Evolutionary conservation across 2,329 filamentous ascomycete species (phyloP), one percentile per base, ranked within the genome.

Genomic region (Diaporthe ampelina): DNA sequence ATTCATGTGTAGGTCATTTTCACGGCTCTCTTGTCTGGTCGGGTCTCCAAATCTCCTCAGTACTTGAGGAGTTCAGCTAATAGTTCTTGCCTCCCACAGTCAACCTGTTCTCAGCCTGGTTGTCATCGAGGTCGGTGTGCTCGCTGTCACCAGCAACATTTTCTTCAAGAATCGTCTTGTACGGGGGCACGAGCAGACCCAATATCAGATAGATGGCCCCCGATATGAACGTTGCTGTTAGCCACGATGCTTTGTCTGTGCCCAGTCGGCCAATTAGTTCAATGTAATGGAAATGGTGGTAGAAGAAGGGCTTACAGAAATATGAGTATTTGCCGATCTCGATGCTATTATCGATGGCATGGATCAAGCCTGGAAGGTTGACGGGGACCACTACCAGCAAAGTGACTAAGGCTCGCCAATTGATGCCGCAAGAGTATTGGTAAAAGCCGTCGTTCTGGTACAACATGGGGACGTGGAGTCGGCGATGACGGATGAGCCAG

Each of bases 221-320:
- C 13, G 72, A 58, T 26, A 71, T 71, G 29, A 74, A 74, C 1
- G 56, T 74, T 35, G 67, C 29, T 48, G 73, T 71, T 15, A 67
- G 35, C 67, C 73, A 74, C 21, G 67, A 74, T 29, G 73, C 67
- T 48, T 43, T 74, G 26, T 74, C 73, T 74, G 19, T 40, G 24
- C n/a, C 13, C 11, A 26, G n/a, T 71, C 24, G 56, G 73, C 21
- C 19, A 67, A 7, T 10, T 52, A 3, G 10, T 52, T 17, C 8
- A 17, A 26, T 1, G 1, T 52, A 4, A 5, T 29, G 8, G 4
- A 32, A 24, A 1, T 8, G 5, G 6, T 37, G 13, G 21, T 32
- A 21, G 2, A 21, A 29, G n/a, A 8, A 26, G 40, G 7, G 2
- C 61, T 65, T 40, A 72, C 67, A 74, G 19, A 72, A 74, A 21